phyloP scores from a whole-genome alignment of 768 basidiomycete genomes.

The Russula lepida region DNA sequence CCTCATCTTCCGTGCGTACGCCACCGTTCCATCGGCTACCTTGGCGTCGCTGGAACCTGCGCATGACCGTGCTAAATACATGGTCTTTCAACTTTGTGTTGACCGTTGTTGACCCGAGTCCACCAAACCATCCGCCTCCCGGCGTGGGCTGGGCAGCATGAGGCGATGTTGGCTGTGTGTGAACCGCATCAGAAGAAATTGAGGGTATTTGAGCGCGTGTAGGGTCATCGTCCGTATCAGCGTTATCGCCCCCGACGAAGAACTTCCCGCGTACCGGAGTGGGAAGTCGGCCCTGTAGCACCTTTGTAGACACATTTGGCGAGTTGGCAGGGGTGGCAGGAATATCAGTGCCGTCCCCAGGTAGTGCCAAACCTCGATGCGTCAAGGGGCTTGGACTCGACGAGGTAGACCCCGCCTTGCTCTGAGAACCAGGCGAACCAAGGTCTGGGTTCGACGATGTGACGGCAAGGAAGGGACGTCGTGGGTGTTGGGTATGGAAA shows the following conservation, averaged over 20 bases:
- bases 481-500: conserved; percentile 33
- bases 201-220: conserved; percentile 33
- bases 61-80: conserved; percentile 84
- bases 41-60: conserved; percentile 53
- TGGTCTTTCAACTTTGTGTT: conserved; percentile 94
- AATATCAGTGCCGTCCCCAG: conserved; percentile 34
- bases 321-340: conserved; percentile 44
- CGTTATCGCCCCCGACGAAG: conserved; percentile 8
- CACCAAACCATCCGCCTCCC: conserved; percentile 59
- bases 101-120: conserved; percentile 86
- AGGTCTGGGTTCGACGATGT: conserved; percentile 69
- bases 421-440: conserved; percentile 25
- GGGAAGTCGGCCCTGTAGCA: conserved; percentile 8
- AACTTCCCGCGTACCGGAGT: not conserved
- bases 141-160: not conserved
- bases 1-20: conserved; percentile 48
- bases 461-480: conserved; percentile 40
- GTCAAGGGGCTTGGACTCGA: conserved; percentile 36
- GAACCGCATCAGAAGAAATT: conserved; percentile 25
- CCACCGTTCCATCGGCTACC: conserved; percentile 25
- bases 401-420: conserved; percentile 15
- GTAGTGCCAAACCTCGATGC: conserved; percentile 31
- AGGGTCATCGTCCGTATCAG: conserved; percentile 28
- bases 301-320: conserved; percentile 25
- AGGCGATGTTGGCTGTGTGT: not conserved